phyloP scores from a whole-genome alignment of 306 rosid species.

The Cicer arietinum region DNA sequence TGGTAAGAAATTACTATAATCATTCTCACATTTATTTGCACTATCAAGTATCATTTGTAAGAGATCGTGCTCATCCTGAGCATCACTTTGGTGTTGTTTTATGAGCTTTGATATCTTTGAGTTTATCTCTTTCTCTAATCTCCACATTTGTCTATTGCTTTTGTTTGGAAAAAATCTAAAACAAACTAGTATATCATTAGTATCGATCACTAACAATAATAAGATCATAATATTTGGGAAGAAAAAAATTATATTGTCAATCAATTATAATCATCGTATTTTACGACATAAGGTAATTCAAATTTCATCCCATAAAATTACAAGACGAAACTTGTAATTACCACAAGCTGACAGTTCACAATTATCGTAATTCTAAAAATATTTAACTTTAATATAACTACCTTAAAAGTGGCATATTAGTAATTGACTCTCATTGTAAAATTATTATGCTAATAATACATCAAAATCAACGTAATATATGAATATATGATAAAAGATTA shows the following conservation, averaged over 20 bases:
- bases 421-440: too few species aligned
- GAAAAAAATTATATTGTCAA: background rate
- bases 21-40: constrained; percentile 47
- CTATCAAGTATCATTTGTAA: constrained; percentile 71
- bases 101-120: constrained; percentile 53
- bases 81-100: constrained; percentile 47
- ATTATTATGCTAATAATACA: too few species aligned
- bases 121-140: constrained; percentile 63
- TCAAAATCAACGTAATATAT: too few species aligned
- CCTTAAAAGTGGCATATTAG: too few species aligned
- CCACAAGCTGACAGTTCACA: too few species aligned
- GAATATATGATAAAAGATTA: too few species aligned
- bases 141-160: constrained; percentile 64
- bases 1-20: constrained; percentile 17
- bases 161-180: constrained; percentile 64
- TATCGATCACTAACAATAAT: background rate
- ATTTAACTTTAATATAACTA: too few species aligned
- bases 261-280: background rate
- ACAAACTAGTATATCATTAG: background rate
- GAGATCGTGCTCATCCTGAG: constrained; percentile 58
- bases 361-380: too few species aligned
- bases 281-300: too few species aligned
- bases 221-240: background rate
- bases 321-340: too few species aligned
- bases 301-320: too few species aligned